Evolutionary conservation across 148 eudicot species (phyloP), one percentile per base, ranked within the genome.

Genomic region (Chenopodium suecicum): DNA sequence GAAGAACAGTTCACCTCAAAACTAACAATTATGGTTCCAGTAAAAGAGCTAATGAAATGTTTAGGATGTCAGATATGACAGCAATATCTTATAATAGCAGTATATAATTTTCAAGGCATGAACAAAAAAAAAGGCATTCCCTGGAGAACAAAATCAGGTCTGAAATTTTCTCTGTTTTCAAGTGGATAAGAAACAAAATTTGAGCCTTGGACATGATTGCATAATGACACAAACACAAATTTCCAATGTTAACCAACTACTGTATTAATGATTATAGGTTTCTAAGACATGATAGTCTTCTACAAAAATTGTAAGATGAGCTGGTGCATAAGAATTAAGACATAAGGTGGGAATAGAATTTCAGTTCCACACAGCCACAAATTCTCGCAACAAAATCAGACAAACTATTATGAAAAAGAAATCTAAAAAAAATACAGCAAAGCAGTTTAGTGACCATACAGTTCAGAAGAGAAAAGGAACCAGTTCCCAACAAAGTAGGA

Each of bases 401-500:
- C 22, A 58, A 25, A 52, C 50, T 16, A 10, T n/a, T 27, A 50
- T 64, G 56, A 68, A 65, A 25, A 68, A 81, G 47, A 4, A 64
- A 74, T 9, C 7, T 6, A 5, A 41, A 19, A 69, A 56, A 31
- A n/a, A 14, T 37, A 46, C 34, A 68, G 70, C 41, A 72, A 75
- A 73, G 75, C 10, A 84, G 79, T 52, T 80, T 60, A 80, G 76
- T 70, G 79, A 78, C 82, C 92, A 76, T 91, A 91, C 98, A 82
- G 68, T 88, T 83, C 83, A 97, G 90, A 86, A 97, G 93, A 69
- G 99, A 91, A 86, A 94, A 97, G 82, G 93, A 84, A 77, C 93
- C 97, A 80, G 87, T 90, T 82, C 99, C 98, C 80, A 97, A 89
- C 85, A 97, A 87, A 69, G 99, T 94, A 74, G 99, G 94, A 83